Evolutionary conservation across 257 asterid genomes (phyloP), one percentile per base, ranked within the genome.

Genomic region (Salvia rosmarinus): DNA sequence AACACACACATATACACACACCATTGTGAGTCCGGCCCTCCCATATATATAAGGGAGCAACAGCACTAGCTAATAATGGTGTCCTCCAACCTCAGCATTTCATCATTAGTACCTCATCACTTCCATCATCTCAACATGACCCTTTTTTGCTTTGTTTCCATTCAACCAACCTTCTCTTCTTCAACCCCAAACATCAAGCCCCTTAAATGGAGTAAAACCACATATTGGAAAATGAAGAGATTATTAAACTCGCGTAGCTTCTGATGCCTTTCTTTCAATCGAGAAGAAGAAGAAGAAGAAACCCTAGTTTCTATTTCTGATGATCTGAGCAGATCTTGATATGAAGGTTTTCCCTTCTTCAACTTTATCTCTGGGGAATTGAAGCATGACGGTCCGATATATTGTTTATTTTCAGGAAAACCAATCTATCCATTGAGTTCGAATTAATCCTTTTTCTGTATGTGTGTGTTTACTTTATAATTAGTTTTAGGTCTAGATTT

Each of bases 371-470:
- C 77, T 12, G 69, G 90, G 96, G 95, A 79, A 85, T 85, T 47
- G 92, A 89, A 89, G 95, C 92, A 21, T 59, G 60, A 63, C 50
- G 96, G 94, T 87, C 96, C 92, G 92, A 84, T 25, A 25, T 25
- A 25, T 25, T 54, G 64, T 78, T 80, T 60, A 54, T 66, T 46
- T 68, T 30, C 64, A 75, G 80, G 84, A 42, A 35, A 37, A 4
- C 60, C 57, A 50, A 40, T 63, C 21, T 64, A 72, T n/a, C n/a
- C 47, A 43, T 9, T 58, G 21, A 5, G 42, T 57, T 57, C 12
- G 8, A 56, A 25, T 5, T n/a, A n/a, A n/a, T n/a, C n/a, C n/a
- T n/a, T n/a, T 34, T 34, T 34, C 0, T 65, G 4, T 49, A n/a
- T n/a, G 62, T 60, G 16, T 44, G 40, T 37, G 6, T 60, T 37